Evolutionary conservation across 2,329 filamentous ascomycete species (phyloP).

Genomic region (Fusarium clavum): DNA sequence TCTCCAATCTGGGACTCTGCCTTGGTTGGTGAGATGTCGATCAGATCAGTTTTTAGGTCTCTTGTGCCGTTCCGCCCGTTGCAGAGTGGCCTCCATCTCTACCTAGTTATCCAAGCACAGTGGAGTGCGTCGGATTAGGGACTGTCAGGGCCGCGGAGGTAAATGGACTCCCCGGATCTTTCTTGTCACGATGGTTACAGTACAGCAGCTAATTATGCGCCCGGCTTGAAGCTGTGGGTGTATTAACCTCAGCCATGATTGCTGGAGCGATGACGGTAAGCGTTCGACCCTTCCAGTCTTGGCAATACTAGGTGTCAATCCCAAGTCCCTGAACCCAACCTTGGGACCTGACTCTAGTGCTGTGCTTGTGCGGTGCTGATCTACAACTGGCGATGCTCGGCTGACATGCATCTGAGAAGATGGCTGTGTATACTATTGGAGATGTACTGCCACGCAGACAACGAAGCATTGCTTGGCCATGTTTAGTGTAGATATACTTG

Average conservation of each 20-base stretch:
- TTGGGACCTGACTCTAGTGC: conserved; percentile 33
- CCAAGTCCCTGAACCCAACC: conserved; percentile 36
- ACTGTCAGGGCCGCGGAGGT: conserved; percentile 10
- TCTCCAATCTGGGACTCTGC: conserved; percentile 26
- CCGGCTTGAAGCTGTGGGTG: conserved; percentile 18
- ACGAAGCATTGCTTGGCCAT: conserved; percentile 8
- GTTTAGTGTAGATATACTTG: background rate
- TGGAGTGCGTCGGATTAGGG: conserved; percentile 4
- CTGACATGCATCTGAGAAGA: conserved; percentile 35
- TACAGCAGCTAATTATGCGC: conserved; percentile 4
- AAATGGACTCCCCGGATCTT: conserved; percentile 26
- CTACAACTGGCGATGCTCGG: conserved; percentile 35
- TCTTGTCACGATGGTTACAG: conserved; percentile 18
- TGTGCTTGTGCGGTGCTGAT: conserved; percentile 32
- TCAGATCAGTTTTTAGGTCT: conserved; percentile 8
- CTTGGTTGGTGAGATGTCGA: conserved; percentile 31
- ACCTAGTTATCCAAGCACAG: background rate
- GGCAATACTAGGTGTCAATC: conserved; percentile 35
- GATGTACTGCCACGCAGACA: background rate
- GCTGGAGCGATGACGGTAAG: conserved; percentile 37
- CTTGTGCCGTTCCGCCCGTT: background rate
- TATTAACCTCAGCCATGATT: conserved; percentile 15
- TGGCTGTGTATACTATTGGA: conserved; percentile 29
- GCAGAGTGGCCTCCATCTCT: background rate
- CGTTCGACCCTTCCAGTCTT: conserved; percentile 31